These are phyloP conservation scores for Millerago galiae DNA, from an alignment of 805 yeast species.

Conservation along the genomic window DNA sequence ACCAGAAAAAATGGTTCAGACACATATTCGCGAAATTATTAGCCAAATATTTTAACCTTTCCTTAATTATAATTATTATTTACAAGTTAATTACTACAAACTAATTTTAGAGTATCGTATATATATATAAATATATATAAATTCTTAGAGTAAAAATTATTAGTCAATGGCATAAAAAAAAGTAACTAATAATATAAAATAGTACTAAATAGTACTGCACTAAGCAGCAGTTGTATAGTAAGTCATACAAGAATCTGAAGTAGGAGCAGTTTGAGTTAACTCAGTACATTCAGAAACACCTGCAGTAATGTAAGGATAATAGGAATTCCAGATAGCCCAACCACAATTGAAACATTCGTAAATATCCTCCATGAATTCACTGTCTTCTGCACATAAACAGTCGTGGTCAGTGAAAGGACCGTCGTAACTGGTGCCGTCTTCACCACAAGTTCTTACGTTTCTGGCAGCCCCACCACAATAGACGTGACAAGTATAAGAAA, in stretches of 20 bases:
- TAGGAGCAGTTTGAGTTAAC: conserved; percentile 5
- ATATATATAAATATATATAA: too few species aligned
- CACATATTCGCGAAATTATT: neutral
- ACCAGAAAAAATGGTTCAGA: neutral
- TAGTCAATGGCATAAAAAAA: too few species aligned
- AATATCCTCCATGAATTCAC: neutral
- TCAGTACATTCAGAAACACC: conserved; percentile 6
- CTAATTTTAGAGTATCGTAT: too few species aligned
- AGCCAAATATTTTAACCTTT: too few species aligned
- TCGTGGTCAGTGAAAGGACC: conserved; percentile 6
- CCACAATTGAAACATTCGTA: conserved; percentile 6
- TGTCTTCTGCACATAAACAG: conserved; percentile 4
- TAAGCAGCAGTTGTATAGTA: neutral
- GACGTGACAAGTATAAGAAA: conserved; percentile 3
- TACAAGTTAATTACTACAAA: too few species aligned
- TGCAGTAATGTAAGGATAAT: neutral
- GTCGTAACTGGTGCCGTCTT: neutral
- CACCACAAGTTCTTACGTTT: conserved; percentile 4
- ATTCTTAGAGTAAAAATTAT: too few species aligned
- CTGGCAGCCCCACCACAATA: conserved; percentile 6
- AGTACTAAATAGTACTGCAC: too few species aligned
- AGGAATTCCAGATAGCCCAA: conserved; percentile 6
- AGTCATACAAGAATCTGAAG: neutral
- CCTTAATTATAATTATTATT: too few species aligned
- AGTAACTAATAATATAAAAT: too few species aligned